Evolutionary conservation across 768 basidiomycete genomes (phyloP), one percentile per base, ranked within the genome.

Genomic region (Saitozyma sp.): DNA sequence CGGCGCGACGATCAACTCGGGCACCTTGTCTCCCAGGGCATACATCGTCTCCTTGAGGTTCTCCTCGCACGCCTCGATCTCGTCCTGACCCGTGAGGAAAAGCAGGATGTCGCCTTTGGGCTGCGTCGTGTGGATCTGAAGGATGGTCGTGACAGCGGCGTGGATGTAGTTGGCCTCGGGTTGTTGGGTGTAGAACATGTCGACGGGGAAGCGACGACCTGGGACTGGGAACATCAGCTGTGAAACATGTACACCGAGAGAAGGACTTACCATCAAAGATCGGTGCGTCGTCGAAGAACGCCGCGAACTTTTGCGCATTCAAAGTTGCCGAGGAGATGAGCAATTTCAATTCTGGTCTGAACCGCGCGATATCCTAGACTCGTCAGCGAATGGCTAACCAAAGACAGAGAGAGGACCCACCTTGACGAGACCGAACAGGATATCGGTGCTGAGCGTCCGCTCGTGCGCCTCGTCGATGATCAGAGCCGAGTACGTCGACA

Each of bases 391-490:
- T 29, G 29, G 5, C 29, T 29, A 5, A 29, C 11, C 38, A 7
- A 17, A 66, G 53, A 56, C 63, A 43, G 70, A 72, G 57, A 60
- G 53, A 38, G 37, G 65, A 85, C 91, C 74, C 81, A 96, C 94
- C 89, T 99, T 99, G 68, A 98, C 89, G 54, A 99, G 86, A 69
- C 94, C 96, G 80, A 99, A 96, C 58, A 99, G 85, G 76, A 99
- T 96, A 82, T 99, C 96, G 71, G 96, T 99, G 83, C 90, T 94
- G 56, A 99, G 84, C 40, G 96, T 98, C 73, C 96, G 83, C 80
- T 99, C 96, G 78, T 99, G 96, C 8, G 96, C 96, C 79, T 99
- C 96, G 78, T 99, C 96, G 72, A 99, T 98, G 72, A 99, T 93
- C 72, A 99, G 82, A 39, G 89, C 91, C 52, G 92, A 88, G 78